Evolutionary conservation across 305 asterid genomes (phyloP).

Genomic region (Vinca major): DNA sequence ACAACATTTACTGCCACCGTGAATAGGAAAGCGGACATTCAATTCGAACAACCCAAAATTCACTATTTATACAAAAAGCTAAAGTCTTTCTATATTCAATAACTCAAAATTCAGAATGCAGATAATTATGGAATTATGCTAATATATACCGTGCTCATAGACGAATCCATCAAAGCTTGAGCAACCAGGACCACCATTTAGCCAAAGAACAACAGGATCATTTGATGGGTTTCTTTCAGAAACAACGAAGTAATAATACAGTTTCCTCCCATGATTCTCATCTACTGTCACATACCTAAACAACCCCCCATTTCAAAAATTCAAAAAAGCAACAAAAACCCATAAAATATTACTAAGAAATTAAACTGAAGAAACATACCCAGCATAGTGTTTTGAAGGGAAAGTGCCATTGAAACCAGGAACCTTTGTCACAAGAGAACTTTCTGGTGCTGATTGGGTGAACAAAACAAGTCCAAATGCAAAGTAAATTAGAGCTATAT

Average conservation of each 20-base stretch:
- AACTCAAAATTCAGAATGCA: neutral
- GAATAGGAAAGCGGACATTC: too few relatives aligned
- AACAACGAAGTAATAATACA: slow-evolving; percentile 75
- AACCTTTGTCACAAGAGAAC: slow-evolving; percentile 39
- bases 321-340: slow-evolving; percentile 12
- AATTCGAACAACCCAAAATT: too few relatives aligned
- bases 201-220: slow-evolving; percentile 93
- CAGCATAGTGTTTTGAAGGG: slow-evolving; percentile 80
- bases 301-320: slow-evolving; percentile 12
- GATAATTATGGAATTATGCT: neutral
- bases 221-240: slow-evolving; percentile 61
- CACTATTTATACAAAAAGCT: too few relatives aligned
- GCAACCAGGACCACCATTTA: slow-evolving; percentile 98
- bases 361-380: slow-evolving; percentile 26
- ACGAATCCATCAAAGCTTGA: slow-evolving; percentile 97
- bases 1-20: too few relatives aligned
- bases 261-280: slow-evolving; percentile 52
- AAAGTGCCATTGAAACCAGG: slow-evolving; percentile 72
- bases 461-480: slow-evolving; percentile 17
- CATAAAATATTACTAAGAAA: neutral
- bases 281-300: slow-evolving; percentile 63
- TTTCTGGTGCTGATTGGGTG: slow-evolving; percentile 51
- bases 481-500: slow-evolving; percentile 19
- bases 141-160: slow-evolving; percentile 68
- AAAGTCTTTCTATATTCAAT: neutral